Base-by-base conservation (phyloP, 1,139 yeast species). In the Candida tropicalis region DNA sequence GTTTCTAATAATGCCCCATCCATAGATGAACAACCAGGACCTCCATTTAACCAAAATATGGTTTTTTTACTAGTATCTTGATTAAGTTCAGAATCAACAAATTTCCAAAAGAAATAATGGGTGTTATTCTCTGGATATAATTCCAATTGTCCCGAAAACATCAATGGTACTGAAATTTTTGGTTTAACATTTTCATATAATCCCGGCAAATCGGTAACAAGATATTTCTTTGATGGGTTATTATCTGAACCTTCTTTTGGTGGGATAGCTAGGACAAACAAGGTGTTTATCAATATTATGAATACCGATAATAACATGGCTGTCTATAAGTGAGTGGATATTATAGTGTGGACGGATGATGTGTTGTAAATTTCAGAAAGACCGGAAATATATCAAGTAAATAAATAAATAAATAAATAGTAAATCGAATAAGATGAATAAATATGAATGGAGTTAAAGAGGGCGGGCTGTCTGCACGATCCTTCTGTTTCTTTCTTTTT, bases 21-120 rank as follows among this genome's bases (percentile, higher is more conserved):
- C 95, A 93, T 82, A 0, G 97, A 89, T 3, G 97, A 89, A 62
- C 99, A 93, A 0, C 99, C 99, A 0, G 96, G 96, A 0, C 96
- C 96, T 35, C 99, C 99, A 62, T 95, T 93, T 24, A 93, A 74
- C 99, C 99, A 93, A 46, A 90, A 74, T 6, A 84, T 72, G 15
- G 87, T 70, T 25, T 78, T 69, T 11, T 59, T 59, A 22, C 69
- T 28, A 29, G 27, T 32, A n/a, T 29, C 36, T 22, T 53, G 48
- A 29, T 64, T 60, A 38, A 61, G 65, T 34, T 71, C 62, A 3
- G 58, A 51, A 54, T 73, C 77, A 13, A 48, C 52, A 40, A 79
- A 84, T 56, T 77, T 80, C 97, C 97, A 90, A 62, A 90, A 93
- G 62, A 87, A 93, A 59, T 88, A 77, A 52, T 81, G 75, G 28